These are phyloP conservation scores for Candida ovalis DNA, from an alignment of 805 yeast genomes.

Conservation along the genomic window DNA sequence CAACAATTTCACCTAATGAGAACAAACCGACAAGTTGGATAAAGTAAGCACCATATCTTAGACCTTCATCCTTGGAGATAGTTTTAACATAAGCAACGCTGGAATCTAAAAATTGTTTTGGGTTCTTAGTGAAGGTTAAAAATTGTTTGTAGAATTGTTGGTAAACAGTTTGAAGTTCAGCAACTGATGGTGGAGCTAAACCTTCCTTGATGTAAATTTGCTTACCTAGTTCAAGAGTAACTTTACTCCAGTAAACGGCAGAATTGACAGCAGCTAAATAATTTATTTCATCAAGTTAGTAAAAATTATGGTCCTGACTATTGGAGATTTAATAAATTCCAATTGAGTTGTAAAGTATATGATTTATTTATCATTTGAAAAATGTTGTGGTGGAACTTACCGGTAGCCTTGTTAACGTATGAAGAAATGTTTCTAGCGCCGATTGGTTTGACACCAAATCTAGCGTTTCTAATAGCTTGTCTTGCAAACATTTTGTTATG, in stretches of 20 bases:
- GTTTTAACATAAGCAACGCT: constrained; percentile 40
- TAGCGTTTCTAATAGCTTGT: constrained; percentile 29
- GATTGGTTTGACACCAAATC: constrained; percentile 25
- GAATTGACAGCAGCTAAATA: constrained; percentile 39
- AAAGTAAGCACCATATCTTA: constrained; percentile 69
- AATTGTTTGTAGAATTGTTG: constrained; percentile 45
- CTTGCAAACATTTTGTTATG: constrained; percentile 30
- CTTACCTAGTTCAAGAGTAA: constrained; percentile 52
- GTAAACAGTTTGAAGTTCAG: constrained; percentile 76
- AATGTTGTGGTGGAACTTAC: constrained; percentile 23
- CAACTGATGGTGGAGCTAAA: constrained; percentile 81
- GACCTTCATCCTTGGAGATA: constrained; percentile 48
- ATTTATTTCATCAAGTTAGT: not conserved
- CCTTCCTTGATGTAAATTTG: constrained; percentile 89
- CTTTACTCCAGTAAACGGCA: constrained; percentile 76
- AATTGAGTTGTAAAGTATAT: too few relatives aligned
- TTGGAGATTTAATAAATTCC: not conserved
- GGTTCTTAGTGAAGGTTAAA: constrained; percentile 48
- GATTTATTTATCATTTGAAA: not conserved
- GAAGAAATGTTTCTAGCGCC: constrained; percentile 39
- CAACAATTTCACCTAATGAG: constrained; percentile 92
- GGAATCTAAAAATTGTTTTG: constrained; percentile 50
- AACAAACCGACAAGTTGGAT: constrained; percentile 88
- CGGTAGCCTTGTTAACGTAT: constrained; percentile 34
- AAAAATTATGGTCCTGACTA: too few relatives aligned